phyloP scores from a whole-genome alignment of 2,329 filamentous ascomycete genomes.

The Magnaporthiopsis incrustans region DNA sequence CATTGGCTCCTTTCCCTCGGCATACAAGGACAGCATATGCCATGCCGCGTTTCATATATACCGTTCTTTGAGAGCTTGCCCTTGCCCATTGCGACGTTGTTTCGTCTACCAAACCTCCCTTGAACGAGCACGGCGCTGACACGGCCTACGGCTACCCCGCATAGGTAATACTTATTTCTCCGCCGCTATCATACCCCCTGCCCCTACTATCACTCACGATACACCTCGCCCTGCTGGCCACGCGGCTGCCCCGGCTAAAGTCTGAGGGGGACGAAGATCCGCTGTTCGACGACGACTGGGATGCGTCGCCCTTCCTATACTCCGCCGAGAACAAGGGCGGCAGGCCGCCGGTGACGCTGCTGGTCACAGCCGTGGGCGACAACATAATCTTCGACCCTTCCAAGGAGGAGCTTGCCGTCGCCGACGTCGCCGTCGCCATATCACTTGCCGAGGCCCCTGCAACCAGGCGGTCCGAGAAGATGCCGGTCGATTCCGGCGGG shows the following conservation, averaged over 20 bases:
- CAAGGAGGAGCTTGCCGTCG: constrained; percentile 86
- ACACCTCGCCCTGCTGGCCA: constrained; percentile 84
- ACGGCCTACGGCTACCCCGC: not conserved
- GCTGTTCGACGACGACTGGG: constrained; percentile 98
- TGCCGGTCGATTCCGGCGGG: constrained; percentile 30
- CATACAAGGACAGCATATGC: not conserved
- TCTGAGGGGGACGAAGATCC: constrained; percentile 93
- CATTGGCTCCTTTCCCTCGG: not conserved
- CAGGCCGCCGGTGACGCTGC: constrained; percentile 78
- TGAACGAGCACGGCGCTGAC: not conserved
- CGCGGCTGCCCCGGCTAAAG: constrained; percentile 73
- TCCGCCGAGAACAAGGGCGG: not conserved
- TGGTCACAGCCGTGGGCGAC: constrained; percentile 76
- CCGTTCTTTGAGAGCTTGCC: no score
- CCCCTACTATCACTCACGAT: constrained; percentile 88
- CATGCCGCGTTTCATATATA: no score
- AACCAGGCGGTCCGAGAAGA: constrained; percentile 20
- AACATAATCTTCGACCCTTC: constrained; percentile 94
- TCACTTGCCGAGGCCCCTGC: constrained; percentile 53
- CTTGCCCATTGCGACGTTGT: no score
- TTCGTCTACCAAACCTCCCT: not conserved
- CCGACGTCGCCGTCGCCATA: constrained; percentile 80
- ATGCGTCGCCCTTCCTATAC: constrained; percentile 71
- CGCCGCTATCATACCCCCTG: constrained; percentile 84
- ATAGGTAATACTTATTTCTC: constrained; percentile 87